phyloP scores from a whole-genome alignment of 2,329 filamentous ascomycete species.

The Achaetomium macrosporum region DNA sequence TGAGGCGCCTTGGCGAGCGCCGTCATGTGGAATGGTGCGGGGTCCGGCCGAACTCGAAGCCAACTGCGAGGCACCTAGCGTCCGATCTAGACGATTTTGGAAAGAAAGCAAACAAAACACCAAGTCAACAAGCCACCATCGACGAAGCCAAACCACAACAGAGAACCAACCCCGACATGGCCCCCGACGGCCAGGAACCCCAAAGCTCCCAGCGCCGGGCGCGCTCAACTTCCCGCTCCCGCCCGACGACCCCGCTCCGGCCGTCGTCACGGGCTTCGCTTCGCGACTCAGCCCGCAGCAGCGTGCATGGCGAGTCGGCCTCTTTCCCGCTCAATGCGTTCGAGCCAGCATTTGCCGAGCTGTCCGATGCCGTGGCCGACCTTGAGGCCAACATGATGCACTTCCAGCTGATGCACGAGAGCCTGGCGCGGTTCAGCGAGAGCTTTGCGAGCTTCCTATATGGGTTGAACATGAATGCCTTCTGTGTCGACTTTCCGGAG shows the following conservation, averaged over 20 bases:
- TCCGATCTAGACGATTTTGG: no score
- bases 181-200: constrained; percentile 7
- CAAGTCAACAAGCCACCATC: neutral
- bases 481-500: constrained; percentile 96
- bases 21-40: no score
- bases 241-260: constrained; percentile 86
- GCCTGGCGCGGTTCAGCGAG: constrained; percentile 85
- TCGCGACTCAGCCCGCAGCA: constrained; percentile 64
- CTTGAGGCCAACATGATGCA: constrained; percentile 97
- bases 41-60: no score
- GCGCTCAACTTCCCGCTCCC: constrained; percentile 60
- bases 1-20: no score
- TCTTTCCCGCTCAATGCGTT: constrained; percentile 71
- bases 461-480: constrained; percentile 97
- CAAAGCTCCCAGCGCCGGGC: constrained; percentile 25
- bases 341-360: constrained; percentile 86
- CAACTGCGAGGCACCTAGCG: no score
- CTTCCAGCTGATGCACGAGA: constrained; percentile 94
- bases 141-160: neutral
- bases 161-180: neutral
- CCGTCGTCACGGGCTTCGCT: constrained; percentile 86
- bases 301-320: constrained; percentile 44
- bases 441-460: constrained; percentile 95
- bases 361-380: constrained; percentile 90
- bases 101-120: neutral